Conservation (phyloP, 306 rosid genomes). For the Rosa chinensis region DNA sequence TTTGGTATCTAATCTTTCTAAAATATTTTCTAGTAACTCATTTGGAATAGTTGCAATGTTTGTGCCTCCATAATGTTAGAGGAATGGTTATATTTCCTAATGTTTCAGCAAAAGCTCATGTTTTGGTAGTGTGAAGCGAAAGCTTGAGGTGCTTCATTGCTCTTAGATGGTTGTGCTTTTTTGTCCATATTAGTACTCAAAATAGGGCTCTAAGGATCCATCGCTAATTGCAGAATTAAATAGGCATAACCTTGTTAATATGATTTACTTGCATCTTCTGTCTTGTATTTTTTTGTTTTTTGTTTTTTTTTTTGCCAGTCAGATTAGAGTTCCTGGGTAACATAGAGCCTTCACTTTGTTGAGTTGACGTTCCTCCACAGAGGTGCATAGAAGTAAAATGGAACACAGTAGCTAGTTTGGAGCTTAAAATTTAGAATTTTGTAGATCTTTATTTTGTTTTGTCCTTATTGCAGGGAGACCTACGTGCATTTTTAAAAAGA, state of each 20-base stretch:
- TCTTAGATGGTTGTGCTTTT: neutral
- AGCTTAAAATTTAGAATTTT: neutral
- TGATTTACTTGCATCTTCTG: neutral
- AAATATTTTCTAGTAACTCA: no score
- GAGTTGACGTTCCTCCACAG: neutral
- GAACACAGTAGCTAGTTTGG: neutral
- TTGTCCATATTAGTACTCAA: neutral
- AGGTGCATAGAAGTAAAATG: neutral
- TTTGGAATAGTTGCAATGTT: neutral
- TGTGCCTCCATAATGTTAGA: neutral
- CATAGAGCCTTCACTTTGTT: neutral
- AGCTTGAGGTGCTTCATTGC: neutral
- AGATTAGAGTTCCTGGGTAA: neutral
- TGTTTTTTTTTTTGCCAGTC: neutral
- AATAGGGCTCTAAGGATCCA: neutral
- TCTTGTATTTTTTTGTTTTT: neutral
- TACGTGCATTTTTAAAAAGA: conserved; percentile 53
- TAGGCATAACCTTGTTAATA: neutral
- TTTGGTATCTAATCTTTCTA: neutral
- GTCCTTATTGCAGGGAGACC: conserved; percentile 71
- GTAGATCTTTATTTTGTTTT: conserved; percentile 19
- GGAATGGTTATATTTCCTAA: neutral
- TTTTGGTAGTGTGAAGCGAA: neutral
- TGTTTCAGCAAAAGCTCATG: neutral
- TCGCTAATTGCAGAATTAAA: neutral